Percentiles rank a stretch among this genome's conserved stretches.
Evolutionary conservation across 2,329 filamentous ascomycete genomes (phyloP).

Genomic region (Endocalyx cinctus): DNA sequence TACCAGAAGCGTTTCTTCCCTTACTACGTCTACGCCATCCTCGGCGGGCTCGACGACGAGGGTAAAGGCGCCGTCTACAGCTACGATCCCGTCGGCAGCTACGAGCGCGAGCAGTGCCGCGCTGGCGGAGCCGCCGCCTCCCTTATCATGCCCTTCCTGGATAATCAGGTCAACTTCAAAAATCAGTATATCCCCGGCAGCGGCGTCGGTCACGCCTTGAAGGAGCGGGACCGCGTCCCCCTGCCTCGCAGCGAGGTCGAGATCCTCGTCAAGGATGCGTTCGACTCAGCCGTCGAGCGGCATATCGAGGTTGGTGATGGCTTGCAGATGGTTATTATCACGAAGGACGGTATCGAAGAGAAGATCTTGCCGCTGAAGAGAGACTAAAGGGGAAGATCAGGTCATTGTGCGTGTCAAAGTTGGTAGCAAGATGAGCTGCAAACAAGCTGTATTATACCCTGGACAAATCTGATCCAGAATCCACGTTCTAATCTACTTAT

Average conservation of each 20-base stretch:
- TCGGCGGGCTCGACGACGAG: conserved; percentile 90
- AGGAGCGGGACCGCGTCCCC: conserved; percentile 66
- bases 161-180: conserved; percentile 99
- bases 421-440: too few species aligned
- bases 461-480: too few species aligned
- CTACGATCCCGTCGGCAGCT: conserved; percentile 96
- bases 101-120: conserved; percentile 94
- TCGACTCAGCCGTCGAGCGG: conserved; percentile 95
- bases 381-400: conserved; percentile 53
- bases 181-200: conserved; percentile 93
- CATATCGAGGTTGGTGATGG: conserved; percentile 98
- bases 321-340: conserved; percentile 92
- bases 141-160: conserved; percentile 97
- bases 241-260: conserved; percentile 72
- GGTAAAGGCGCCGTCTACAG: conserved; percentile 92
- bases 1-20: conserved; percentile 99
- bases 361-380: conserved; percentile 79
- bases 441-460: too few species aligned
- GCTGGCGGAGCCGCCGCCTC: conserved; percentile 88
- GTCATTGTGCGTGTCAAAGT: too few species aligned
- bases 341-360: conserved; percentile 83
- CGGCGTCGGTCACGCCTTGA: conserved; percentile 74
- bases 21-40: conserved; percentile 93
- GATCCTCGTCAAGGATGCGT: conserved; percentile 90
- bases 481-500: too few species aligned